Conservation (phyloP, 148 eudicot species). For the Spergularia bocconei region DNA sequence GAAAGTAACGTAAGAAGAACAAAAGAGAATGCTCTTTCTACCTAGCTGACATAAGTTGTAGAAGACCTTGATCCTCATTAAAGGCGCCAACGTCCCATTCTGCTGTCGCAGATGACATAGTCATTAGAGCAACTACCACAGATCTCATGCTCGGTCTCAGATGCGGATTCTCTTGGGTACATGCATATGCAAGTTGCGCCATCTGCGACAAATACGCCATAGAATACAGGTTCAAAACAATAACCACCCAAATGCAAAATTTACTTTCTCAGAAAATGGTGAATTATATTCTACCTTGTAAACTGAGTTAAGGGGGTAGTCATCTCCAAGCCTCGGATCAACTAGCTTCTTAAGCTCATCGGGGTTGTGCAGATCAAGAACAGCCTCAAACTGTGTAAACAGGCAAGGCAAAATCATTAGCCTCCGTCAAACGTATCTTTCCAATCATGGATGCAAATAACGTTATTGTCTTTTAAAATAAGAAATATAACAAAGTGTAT, state of each 20-base stretch:
- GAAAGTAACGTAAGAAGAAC: not conserved
- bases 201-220: slow-evolving; percentile 38
- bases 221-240: not conserved
- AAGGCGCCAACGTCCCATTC: slow-evolving; percentile 67
- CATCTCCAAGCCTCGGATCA: slow-evolving; percentile 74
- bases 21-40: slow-evolving; percentile 16
- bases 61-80: slow-evolving; percentile 48
- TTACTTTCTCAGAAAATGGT: not conserved
- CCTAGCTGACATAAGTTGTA: slow-evolving; percentile 48
- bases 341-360: slow-evolving; percentile 51
- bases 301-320: slow-evolving; percentile 62
- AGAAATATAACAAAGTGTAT: not conserved
- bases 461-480: no score
- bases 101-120: slow-evolving; percentile 69
- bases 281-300: slow-evolving; percentile 43
- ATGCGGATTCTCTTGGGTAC: slow-evolving; percentile 83
- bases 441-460: not conserved
- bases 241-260: not conserved
- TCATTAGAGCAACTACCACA: slow-evolving; percentile 75
- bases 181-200: slow-evolving; percentile 73
- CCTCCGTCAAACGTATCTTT: not conserved
- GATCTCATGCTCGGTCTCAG: slow-evolving; percentile 90
- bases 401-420: slow-evolving; percentile 1
- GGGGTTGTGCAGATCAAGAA: slow-evolving; percentile 48
- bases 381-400: slow-evolving; percentile 64